These are phyloP conservation scores for Crithidia mellificae DNA, from an alignment of 208 protist species.

Conservation along the genomic window DNA sequence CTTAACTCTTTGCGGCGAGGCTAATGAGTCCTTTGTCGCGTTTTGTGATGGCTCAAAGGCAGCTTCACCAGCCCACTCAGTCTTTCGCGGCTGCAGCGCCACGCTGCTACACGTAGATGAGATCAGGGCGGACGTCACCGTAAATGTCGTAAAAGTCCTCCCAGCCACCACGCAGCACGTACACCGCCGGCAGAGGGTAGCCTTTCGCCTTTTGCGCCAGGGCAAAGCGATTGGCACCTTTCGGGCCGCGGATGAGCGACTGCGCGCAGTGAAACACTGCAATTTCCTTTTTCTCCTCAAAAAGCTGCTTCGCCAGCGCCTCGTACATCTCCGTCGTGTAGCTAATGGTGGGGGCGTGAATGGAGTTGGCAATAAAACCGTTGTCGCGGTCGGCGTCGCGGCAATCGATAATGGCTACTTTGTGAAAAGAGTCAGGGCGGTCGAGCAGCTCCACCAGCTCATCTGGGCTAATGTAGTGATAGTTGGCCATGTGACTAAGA, in stretches of 20 bases:
- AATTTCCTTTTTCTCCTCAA: conserved; percentile 32
- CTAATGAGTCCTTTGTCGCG: too few species aligned
- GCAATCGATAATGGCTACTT: conserved; percentile 69
- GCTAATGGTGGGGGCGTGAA: conserved; percentile 47
- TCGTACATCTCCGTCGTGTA: conserved; percentile 38
- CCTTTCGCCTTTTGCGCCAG: conserved; percentile 39
- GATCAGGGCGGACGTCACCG: conserved; percentile 43
- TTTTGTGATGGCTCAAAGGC: not conserved
- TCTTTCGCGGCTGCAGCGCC: not conserved
- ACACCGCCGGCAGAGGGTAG: conserved; percentile 46
- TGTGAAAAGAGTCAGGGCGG: conserved; percentile 22
- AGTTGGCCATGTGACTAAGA: conserved; percentile 59
- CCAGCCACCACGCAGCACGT: conserved; percentile 71
- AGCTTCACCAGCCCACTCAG: not conserved
- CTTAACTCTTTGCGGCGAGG: too few species aligned
- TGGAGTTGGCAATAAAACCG: conserved; percentile 63
- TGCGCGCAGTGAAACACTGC: conserved; percentile 81
- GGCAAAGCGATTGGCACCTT: conserved; percentile 57
- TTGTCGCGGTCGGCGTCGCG: conserved; percentile 63
- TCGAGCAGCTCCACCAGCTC: conserved; percentile 70
- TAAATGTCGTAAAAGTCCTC: conserved; percentile 64
- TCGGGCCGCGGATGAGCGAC: conserved; percentile 74
- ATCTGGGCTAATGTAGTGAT: conserved; percentile 55
- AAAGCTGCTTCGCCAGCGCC: conserved; percentile 41
- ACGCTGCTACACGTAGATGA: conserved; percentile 45